Evolutionary conservation across 306 rosid genomes (phyloP), one percentile per base, ranked within the genome.

Genomic region (Lathyrus tuberosus): DNA sequence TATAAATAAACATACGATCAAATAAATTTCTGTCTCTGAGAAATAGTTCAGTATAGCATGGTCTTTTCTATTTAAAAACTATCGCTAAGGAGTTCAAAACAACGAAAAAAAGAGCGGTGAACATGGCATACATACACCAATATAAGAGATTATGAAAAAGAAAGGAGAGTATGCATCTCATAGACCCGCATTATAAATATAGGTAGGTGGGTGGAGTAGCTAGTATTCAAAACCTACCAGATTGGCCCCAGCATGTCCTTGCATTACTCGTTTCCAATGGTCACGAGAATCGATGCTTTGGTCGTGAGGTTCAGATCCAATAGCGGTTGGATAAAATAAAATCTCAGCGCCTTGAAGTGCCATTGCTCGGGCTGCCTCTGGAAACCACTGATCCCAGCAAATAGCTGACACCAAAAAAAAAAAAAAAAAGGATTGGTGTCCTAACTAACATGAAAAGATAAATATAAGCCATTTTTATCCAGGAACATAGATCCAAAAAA

Each of bases 371-470:
- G 98, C 97, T 74, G 92, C 90, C 90, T 94, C 98, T 0, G 97
- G 98, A 80, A 94, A 94, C 96, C 98, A 94, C 83, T 94, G 98
- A 83, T 94, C 97, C 98, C 98, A 94, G 85, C 98, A 90, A 69
- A 94, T 88, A 75, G 94, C 98, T 94, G 84, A 49, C 65, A 82
- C 56, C n/a, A n/a, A 12, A 75, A 76, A 84, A n/a, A 11, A 2
- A 51, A 52, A 53, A 16, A 65, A 56, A 62, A 58, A 63, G 4
- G 46, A 70, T n/a, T 35, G 56, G 22, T 31, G 10, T 20, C 62
- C 18, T 49, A 10, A 63, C 65, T 15, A 51, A 69, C 47, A 58
- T 24, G n/a, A n/a, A 2, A 3, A 24, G 26, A n/a, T n/a, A n/a
- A n/a, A n/a, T n/a, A n/a, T n/a, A n/a, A n/a, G n/a, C n/a, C n/a